Base-by-base conservation (phyloP, 805 yeast species). In the Diddensiella transvaalensis region DNA sequence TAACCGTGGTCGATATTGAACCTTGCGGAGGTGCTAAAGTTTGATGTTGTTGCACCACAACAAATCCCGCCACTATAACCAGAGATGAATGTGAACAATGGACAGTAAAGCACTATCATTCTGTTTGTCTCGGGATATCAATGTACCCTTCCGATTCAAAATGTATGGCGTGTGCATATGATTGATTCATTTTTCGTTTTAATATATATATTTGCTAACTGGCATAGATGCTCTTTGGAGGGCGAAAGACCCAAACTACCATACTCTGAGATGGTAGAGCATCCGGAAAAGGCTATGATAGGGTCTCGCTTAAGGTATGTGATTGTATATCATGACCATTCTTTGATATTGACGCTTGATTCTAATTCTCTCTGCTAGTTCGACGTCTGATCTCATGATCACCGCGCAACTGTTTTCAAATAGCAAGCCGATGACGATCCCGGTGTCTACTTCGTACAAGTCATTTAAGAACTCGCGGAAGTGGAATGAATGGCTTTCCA, bases 401-500 rank as follows among this genome's bases (percentile, higher is more conserved):
- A 69, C 80, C 1, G 75, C 68, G 0, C 78, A 74, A 50, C 69
- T 79, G 0, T 64, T 62, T 24, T 68, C 75, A 21, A 70, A 73
- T 18, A 70, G 69, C 5, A 68, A 74, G 50, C 76, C 79, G 0
- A 47, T 79, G 21, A 74, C 81, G 0, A 60, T 73, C 3, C 80
- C 83, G 0, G 69, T 76, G 1, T 68, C 71, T 4, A 74, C 83
- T 0, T 65, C 77, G 1, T 77, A 77, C 53, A 72, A 72, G 24
- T 71, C 78, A 2, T 75, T 77, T 53, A 69, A 71, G 49, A 48
- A 57, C 22, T 41, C 52, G 26, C 76, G 76, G 60, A 76, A 62
- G 42, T 87, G 93, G 90, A 77, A 83, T 56, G 79, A 80, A 51
- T 83, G 88, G 85, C 65, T 87, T 18, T 75, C 77, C 40, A 64